Evolutionary conservation across 306 rosid genomes (phyloP).

Genomic region (Gleditsia sinensis): DNA sequence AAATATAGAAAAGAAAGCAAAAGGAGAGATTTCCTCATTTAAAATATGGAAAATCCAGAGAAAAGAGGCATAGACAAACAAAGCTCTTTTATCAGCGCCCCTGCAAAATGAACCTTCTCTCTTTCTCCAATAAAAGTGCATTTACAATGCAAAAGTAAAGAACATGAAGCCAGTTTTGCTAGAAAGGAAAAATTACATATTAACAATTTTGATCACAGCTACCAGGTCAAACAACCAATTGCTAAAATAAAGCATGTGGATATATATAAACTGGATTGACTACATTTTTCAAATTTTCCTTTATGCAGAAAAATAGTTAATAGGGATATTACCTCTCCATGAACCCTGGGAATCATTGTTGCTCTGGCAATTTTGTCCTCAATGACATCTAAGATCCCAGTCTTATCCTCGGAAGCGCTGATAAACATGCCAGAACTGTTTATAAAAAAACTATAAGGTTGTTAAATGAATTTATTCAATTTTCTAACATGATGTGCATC

Average conservation of each 20-base stretch:
- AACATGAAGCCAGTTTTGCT: slow-evolving; percentile 8
- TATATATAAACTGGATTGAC: neutral
- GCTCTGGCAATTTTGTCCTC: slow-evolving; percentile 92
- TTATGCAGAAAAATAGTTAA: neutral
- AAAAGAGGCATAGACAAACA: neutral
- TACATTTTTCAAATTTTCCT: slow-evolving; percentile 17
- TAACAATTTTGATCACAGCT: slow-evolving; percentile 8
- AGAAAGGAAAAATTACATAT: neutral
- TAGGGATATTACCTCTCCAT: slow-evolving; percentile 78
- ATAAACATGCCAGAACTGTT: slow-evolving; percentile 86
- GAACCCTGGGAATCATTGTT: slow-evolving; percentile 79
- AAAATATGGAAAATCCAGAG: slow-evolving; percentile 2
- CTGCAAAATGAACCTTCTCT: neutral
- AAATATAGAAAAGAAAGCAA: slow-evolving; percentile 11
- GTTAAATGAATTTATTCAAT: slow-evolving; percentile 23
- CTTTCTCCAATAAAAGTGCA: neutral
- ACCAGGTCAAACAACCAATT: slow-evolving; percentile 4
- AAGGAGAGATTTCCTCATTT: neutral
- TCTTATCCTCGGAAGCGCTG: slow-evolving; percentile 74
- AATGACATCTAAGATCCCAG: slow-evolving; percentile 61
- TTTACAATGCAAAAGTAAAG: slow-evolving; percentile 4
- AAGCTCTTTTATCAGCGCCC: neutral
- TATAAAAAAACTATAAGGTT: slow-evolving; percentile 16
- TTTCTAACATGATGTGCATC: slow-evolving; percentile 21
- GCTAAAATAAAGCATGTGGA: neutral